Conservation (phyloP, 2,329 filamentous ascomycete genomes). For the Grosmannia huntii region DNA sequence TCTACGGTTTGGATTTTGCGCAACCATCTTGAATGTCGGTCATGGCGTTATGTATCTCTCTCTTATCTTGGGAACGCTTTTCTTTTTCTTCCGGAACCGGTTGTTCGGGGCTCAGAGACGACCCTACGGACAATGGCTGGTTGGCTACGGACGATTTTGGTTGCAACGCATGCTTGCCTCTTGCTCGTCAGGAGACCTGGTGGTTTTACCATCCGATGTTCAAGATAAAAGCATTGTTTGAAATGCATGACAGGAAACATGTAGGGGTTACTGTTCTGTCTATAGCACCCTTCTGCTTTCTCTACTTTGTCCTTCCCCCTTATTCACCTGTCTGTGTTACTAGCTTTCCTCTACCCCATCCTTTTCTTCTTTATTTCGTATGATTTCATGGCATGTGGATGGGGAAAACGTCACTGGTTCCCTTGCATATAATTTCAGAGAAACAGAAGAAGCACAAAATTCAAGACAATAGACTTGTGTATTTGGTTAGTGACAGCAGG, state of each 20-base stretch:
- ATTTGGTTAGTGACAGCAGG: background rate
- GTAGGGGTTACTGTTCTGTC: background rate
- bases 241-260: background rate
- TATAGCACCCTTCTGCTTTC: background rate
- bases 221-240: background rate
- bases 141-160: background rate
- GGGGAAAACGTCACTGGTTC: background rate
- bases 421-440: background rate
- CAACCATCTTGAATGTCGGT: background rate
- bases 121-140: background rate
- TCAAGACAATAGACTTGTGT: background rate
- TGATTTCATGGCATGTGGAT: constrained; percentile 1
- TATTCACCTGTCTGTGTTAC: background rate
- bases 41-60: constrained; percentile 1
- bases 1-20: background rate
- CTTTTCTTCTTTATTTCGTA: background rate
- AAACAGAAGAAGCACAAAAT: background rate
- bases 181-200: background rate
- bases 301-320: background rate
- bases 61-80: background rate
- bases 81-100: background rate
- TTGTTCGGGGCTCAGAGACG: background rate
- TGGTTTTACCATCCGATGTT: background rate
- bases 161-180: background rate
- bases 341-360: background rate